Evolutionary conservation across 2,329 filamentous ascomycete species (phyloP), one percentile per base, ranked within the genome.

Genomic region (Cladophialophora carrionii): DNA sequence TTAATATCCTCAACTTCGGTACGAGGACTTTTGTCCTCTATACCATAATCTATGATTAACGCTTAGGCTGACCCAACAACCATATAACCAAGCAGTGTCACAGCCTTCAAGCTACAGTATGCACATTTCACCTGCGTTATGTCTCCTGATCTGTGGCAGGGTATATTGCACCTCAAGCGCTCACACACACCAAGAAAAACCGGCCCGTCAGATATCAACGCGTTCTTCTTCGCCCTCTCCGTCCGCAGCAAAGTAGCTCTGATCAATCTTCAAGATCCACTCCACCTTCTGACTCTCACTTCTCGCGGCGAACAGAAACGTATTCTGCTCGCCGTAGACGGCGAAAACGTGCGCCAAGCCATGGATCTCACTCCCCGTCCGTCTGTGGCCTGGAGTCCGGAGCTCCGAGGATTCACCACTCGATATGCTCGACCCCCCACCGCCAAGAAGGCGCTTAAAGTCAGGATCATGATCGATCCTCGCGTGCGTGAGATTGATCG

Each of bases 261-360:
- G 90, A 78, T 99, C 95, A 72, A 99, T 92, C 73, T 90, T 89
- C 77, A 96, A 85, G 72, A 99, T 96, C 95, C 95, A 99, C 76
- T 98, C 95, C 72, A 93, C 89, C 82, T 97, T 96, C 77, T 97
- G 93, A 56, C 88, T 85, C 80, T 97, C 94, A 72, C 88, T 94
- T 64, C 92, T 85, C 26, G 92, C 91, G 14, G 92, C 91, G 77
- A 99, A 98, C 48, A 99, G 83, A 85, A 93, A 99, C 34, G 93
- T 96, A 77, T 97, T 97, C 76, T 95, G 90, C 65, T 90, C 91
- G 49, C 91, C 94, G 75, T 98, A 99, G 57, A 99, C 87, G 12
- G 95, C 95, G 83, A 96, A 99, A 48, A 98, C 90, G 70, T 90
- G 89, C 3, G 87, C 84, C 72, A 77, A 86, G 77, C 80, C 78